Evolutionary conservation across 2,329 filamentous ascomycete genomes (phyloP).

Genomic region (Fusarium sp.): DNA sequence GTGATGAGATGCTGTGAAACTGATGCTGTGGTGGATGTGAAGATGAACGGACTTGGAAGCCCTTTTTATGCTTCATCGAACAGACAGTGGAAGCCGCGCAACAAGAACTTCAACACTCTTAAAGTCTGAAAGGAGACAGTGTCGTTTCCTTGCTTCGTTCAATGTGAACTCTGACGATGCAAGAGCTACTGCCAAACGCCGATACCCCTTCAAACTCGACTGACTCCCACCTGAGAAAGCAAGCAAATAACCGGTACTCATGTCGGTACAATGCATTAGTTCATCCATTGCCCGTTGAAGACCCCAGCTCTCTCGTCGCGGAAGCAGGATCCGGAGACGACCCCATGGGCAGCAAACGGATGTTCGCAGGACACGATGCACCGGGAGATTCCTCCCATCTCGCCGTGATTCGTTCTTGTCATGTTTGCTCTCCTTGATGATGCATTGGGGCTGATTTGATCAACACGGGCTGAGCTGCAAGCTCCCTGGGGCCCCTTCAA

Average conservation of each 20-base stretch:
- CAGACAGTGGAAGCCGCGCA: conserved; percentile 1
- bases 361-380: conserved; percentile 11
- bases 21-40: neutral
- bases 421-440: conserved; percentile 21
- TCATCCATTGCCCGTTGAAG: conserved; percentile 15
- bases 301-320: conserved; percentile 3
- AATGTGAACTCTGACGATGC: conserved; percentile 13
- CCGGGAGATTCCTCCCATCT: neutral
- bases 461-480: conserved; percentile 16
- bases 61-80: conserved; percentile 19
- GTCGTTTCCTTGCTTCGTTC: conserved; percentile 22
- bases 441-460: conserved; percentile 27
- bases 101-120: neutral
- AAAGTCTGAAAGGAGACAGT: neutral
- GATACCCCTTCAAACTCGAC: neutral
- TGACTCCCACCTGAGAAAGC: neutral
- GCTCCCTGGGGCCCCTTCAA: neutral
- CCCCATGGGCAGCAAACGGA: conserved; percentile 3
- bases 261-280: conserved; percentile 25
- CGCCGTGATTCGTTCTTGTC: conserved; percentile 11
- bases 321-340: neutral
- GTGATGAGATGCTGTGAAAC: neutral
- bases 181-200: conserved; percentile 18
- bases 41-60: neutral
- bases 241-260: neutral